Evolutionary conservation across 2,329 filamentous ascomycete genomes (phyloP).

Genomic region (Xylariaceae sp.): DNA sequence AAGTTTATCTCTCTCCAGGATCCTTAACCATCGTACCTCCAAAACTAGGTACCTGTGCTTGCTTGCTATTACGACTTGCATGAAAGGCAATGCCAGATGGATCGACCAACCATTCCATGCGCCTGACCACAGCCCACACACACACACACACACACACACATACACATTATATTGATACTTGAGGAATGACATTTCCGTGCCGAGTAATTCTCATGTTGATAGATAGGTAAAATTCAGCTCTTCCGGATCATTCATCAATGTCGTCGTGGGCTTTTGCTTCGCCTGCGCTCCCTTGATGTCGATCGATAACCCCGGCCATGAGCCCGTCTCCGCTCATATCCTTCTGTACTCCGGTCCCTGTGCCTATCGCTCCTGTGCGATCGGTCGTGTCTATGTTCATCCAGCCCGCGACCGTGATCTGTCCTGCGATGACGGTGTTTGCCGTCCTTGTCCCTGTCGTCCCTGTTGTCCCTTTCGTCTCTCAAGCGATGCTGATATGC

Average conservation of each 20-base stretch:
- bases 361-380: constrained; percentile 21
- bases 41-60: no score
- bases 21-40: no score
- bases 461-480: constrained; percentile 41
- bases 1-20: no score
- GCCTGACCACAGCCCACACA: no score
- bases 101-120: no score
- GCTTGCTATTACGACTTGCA: no score
- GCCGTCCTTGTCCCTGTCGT: constrained; percentile 34
- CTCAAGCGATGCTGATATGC: constrained; percentile 22
- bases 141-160: no score
- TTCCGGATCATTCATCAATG: constrained; percentile 15
- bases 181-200: no score
- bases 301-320: constrained; percentile 20
- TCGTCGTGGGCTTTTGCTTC: constrained; percentile 25
- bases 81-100: no score
- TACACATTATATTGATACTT: no score
- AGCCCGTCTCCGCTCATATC: constrained; percentile 18
- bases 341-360: constrained; percentile 24
- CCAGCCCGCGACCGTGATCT: constrained; percentile 22
- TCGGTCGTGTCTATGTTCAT: constrained; percentile 15
- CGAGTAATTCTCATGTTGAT: no score
- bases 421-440: constrained; percentile 39
- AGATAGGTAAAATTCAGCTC: no score
- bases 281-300: constrained; percentile 23